Conservation (phyloP, 2,329 filamentous ascomycete genomes). For the Byssoonygena ceratinophila region DNA sequence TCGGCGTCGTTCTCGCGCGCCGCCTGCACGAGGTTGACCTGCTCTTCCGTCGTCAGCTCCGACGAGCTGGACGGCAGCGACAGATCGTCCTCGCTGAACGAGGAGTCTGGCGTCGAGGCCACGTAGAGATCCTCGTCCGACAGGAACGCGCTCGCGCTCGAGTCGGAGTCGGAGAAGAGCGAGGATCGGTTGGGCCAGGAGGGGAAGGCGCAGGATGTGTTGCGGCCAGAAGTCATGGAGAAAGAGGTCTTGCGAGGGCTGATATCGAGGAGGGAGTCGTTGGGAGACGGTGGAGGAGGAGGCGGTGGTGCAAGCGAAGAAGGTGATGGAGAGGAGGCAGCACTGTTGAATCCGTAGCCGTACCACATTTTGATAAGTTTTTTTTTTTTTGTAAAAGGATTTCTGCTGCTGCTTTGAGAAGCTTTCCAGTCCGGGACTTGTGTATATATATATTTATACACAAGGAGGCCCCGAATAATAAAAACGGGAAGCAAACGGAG, state of each 20-base stretch:
- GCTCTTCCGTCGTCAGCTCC: slow-evolving; percentile 32
- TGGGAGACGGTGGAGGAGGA: slow-evolving; percentile 32
- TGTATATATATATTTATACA: neutral
- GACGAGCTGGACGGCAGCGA: slow-evolving; percentile 2
- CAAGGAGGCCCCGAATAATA: neutral
- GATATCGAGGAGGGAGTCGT: slow-evolving; percentile 32
- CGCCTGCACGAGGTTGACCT: slow-evolving; percentile 29
- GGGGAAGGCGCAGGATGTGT: slow-evolving; percentile 35
- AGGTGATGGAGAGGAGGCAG: slow-evolving; percentile 20
- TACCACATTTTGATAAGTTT: slow-evolving; percentile 13
- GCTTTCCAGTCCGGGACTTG: neutral
- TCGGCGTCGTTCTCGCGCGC: slow-evolving; percentile 31
- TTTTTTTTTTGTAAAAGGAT: no score
- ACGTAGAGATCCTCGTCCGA: slow-evolving; percentile 36
- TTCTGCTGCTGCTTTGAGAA: neutral
- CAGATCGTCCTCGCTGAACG: slow-evolving; percentile 3
- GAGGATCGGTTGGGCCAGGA: slow-evolving; percentile 37
- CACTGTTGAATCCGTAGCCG: slow-evolving; percentile 16
- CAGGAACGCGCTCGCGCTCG: slow-evolving; percentile 31
- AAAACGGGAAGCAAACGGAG: slow-evolving; percentile 1
- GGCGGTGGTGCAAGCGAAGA: slow-evolving; percentile 27
- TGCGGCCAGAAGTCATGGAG: slow-evolving; percentile 29
- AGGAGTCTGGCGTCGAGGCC: slow-evolving; percentile 20
- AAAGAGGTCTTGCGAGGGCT: slow-evolving; percentile 35
- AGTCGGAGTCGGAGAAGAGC: slow-evolving; percentile 26